Base-by-base conservation (phyloP, 768 basidiomycete species). In the Cubamyces lactineus region DNA sequence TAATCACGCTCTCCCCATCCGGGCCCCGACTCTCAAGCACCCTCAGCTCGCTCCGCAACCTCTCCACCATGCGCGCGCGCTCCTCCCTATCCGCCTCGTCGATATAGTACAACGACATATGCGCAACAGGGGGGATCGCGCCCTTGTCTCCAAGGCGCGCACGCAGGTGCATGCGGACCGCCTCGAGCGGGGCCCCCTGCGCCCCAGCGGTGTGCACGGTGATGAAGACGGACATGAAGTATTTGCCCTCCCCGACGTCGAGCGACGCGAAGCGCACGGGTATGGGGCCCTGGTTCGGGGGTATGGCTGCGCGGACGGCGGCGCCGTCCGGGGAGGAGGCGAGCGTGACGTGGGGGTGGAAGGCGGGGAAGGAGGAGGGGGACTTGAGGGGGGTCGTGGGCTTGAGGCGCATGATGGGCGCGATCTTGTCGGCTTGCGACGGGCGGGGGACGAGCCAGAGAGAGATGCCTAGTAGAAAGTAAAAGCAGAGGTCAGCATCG, bases 91-190 rank as follows among this genome's bases (percentile, higher is more conserved):
- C 89, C n/a, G 79, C 78, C 60, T 92, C 85, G 26, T 77, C 78
- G 61, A 92, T 85, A 69, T 93, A 93, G 68, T 83, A 86, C 61
- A 93, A 66, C 39, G 91, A 92, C 64, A 91, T 63, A 71, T 93
- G 91, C 7, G 90, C 87, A 63, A 84, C 88, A 39, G 77, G 73
- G 0, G 88, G 87, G 0, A 88, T 85, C 23, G 80, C 74, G 34
- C 34, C 34, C 5, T 71, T 70, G 23, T 80, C 59, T 5, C 68
- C 69, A n/a, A 81, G 66, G 23, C 69, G 66, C 5, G 68, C 67
- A 57, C 82, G 78, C 28, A 91, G 75, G 30, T 77, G 66, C 30
- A 66, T 71, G 65, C 87, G 87, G 34, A 92, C 72, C 19, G 68
- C 69, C 24, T 71, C 61, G 19, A 92, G 75, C 28, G 78, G 53